Evolutionary conservation across 768 basidiomycete genomes (phyloP), one percentile per base, ranked within the genome.

Genomic region (Exsudoporus frostii): DNA sequence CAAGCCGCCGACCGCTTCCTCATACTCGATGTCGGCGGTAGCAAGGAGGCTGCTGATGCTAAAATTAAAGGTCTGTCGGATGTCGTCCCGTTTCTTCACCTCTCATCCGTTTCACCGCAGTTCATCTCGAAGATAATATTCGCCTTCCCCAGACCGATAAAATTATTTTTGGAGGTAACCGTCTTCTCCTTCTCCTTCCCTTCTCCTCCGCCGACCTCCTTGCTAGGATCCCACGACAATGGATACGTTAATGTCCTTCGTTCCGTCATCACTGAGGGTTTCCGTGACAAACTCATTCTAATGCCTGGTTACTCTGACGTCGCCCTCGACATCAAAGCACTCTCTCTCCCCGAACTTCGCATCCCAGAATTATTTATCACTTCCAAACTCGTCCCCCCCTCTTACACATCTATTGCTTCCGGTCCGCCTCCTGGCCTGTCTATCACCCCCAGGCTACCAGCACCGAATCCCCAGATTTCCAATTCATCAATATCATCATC

Each of bases 11-110:
- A 82, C 53, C 78, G 83, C 39, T 88, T 88, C 65, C 68, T 80
- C 47, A 81, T 89, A 71, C 76, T 86, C 30, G 87, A 89, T 67
- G 85, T 85, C 46, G 87, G 87, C 44, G 73, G 71, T 54, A 81
- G 76, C 45, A 89, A 89, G 70, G 87, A 89, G 74, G 84, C 82
- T 4, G 86, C 85, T 27, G 86, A 89, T 66, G 78, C 82, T 40
- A 89, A 89, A 70, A 80, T 89, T 65, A 86, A 85, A 76, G 84
- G 88, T 86, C 27, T 48, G 25, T 14, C 34, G 25, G 19, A 8
- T 20, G 1, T 48, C 29, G 7, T 32, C 22, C 38, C n/a, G 9
- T 43, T 37, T 43, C 39, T 61, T 65, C 50, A 62, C 51, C 19
- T 19, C 14, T 14, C 39, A 9, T 38, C 32, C 46, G 27, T 47